Evolutionary conservation across 441 rosid species (phyloP).

Genomic region (Eugenia klotzschiana): DNA sequence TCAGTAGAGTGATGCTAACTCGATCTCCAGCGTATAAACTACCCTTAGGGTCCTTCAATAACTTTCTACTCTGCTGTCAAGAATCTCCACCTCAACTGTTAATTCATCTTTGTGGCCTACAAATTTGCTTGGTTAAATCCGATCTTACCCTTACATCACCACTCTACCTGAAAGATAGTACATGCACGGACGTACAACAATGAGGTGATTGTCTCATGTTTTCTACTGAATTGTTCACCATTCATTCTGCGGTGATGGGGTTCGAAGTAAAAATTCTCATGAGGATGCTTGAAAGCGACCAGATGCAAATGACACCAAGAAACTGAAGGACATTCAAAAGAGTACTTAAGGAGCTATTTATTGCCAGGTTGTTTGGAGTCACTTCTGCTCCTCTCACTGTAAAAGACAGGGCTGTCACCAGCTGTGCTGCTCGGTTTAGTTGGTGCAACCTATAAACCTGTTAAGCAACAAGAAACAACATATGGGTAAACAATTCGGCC

Average conservation of each 20-base stretch:
- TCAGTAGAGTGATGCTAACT: background rate
- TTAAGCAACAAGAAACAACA: background rate
- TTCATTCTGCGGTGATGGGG: conserved; percentile 15
- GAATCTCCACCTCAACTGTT: background rate
- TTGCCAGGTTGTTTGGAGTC: conserved; percentile 75
- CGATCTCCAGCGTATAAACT: background rate
- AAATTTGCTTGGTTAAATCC: background rate
- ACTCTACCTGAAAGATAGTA: background rate
- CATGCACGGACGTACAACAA: background rate
- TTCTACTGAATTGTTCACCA: conserved; percentile 3
- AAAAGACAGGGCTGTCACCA: conserved; percentile 82
- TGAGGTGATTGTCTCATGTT: background rate
- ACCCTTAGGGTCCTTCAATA: conserved; percentile 5
- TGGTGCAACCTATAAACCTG: conserved; percentile 97
- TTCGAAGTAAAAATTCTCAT: conserved; percentile 50
- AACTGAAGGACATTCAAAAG: conserved; percentile 80
- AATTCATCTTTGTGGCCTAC: background rate
- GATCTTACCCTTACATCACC: background rate
- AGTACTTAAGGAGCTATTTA: conserved; percentile 66
- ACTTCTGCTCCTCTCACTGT: conserved; percentile 82
- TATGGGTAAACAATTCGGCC: background rate
- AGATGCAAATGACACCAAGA: conserved; percentile 79
- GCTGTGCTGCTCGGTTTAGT: conserved; percentile 87
- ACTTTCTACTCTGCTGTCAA: background rate
- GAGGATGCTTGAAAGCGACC: conserved; percentile 95